These are phyloP conservation scores for Mercurialis annua DNA, from an alignment of 345 rosid species.

Conservation along the genomic window DNA sequence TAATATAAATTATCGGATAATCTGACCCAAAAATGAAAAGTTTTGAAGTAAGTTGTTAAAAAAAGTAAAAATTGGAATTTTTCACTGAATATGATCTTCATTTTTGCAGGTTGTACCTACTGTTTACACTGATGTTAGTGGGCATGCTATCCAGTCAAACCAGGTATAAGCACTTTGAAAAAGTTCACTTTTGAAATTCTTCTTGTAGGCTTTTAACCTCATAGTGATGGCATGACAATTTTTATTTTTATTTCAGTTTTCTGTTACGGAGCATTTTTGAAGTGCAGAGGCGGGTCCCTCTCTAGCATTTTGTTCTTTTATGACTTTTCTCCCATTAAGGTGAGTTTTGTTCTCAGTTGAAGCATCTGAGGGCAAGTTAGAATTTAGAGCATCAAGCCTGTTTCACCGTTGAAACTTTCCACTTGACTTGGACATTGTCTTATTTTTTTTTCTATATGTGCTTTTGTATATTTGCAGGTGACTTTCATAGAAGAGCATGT, in stretches of 20 bases:
- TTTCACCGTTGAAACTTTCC: not conserved
- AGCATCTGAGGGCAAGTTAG: constrained; percentile 5
- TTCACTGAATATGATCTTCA: not conserved
- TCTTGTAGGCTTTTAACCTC: constrained; percentile 1
- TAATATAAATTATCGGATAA: too few species aligned
- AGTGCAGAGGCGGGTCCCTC: constrained; percentile 56
- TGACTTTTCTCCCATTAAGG: constrained; percentile 99
- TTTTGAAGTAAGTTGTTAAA: too few species aligned
- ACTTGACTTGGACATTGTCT: not conserved
- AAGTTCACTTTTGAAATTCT: not conserved
- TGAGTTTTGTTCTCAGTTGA: constrained; percentile 15
- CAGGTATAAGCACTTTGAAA: constrained; percentile 44
- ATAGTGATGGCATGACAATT: constrained; percentile 16
- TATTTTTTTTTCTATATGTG: not conserved
- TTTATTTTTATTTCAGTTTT: constrained; percentile 61
- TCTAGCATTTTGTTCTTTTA: constrained; percentile 96
- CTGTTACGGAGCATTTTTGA: constrained; percentile 89
- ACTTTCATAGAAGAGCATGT: constrained; percentile 74
- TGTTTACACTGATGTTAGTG: constrained; percentile 69
- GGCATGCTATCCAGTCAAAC: constrained; percentile 80
- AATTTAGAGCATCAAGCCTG: not conserved
- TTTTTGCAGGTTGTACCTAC: constrained; percentile 86
- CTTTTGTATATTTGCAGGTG: constrained; percentile 52
- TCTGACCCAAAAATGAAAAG: too few species aligned
- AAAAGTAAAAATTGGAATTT: too few species aligned